phyloP scores from a whole-genome alignment of 495 filamentous ascomycete species.

The Neurospora sp. region DNA sequence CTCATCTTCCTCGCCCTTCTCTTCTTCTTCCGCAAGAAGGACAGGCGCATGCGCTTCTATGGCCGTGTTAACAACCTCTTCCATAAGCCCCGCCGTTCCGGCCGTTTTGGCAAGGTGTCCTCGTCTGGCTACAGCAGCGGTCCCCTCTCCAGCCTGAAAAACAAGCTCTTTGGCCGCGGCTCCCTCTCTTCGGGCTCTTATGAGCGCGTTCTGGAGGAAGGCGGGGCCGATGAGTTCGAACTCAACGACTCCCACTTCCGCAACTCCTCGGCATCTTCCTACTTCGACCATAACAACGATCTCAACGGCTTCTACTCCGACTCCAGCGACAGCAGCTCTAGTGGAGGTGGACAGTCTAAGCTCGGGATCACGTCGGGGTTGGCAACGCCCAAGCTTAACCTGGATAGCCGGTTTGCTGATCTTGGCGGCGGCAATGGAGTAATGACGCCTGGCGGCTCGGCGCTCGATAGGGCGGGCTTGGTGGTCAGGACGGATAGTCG shows the following conservation, averaged over 20 bases:
- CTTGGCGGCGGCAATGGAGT: conserved; percentile 35
- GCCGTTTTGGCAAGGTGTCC: conserved; percentile 45
- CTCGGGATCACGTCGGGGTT: conserved; percentile 49
- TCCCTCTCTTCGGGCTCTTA: conserved; percentile 40
- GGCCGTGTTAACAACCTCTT: conserved; percentile 44
- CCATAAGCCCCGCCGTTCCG: conserved; percentile 40
- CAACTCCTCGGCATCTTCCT: conserved; percentile 16
- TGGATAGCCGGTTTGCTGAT: conserved; percentile 20
- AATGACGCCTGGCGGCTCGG: conserved; percentile 30
- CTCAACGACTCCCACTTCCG: conserved; percentile 46
- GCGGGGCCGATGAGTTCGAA: conserved; percentile 57
- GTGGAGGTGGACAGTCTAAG: conserved; percentile 8
- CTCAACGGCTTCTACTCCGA: conserved; percentile 48
- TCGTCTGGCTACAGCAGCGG: conserved; percentile 6
- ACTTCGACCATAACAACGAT: conserved; percentile 37
- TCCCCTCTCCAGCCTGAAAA: conserved; percentile 26
- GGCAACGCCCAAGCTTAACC: conserved; percentile 56
- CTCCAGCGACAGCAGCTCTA: conserved; percentile 30
- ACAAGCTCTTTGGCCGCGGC: conserved; percentile 47
- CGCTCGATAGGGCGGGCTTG: conserved; percentile 64
- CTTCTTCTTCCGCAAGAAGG: conserved; percentile 48
- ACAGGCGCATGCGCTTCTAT: conserved; percentile 58
- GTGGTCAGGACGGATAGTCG: conserved; percentile 73
- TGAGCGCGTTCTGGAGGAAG: conserved; percentile 80
- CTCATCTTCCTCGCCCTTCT: conserved; percentile 55